Conservation (phyloP, 371 early-diverging fungal genomes). For the Enterocytospora artemiae region DNA sequence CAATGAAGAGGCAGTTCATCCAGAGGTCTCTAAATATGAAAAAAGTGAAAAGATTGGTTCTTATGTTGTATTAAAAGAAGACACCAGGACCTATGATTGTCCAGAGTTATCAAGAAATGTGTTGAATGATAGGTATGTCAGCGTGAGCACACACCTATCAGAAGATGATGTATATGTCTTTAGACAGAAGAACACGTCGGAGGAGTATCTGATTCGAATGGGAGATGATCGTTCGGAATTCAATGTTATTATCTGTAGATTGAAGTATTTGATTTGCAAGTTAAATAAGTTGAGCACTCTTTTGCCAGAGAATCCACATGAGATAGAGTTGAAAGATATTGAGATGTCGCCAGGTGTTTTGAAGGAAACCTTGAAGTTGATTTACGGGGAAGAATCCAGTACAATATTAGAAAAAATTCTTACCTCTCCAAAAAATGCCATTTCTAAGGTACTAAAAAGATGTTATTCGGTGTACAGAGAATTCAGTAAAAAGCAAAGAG, state of each 20-base stretch:
- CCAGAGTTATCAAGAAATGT: slow-evolving; percentile 78
- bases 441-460: slow-evolving; percentile 83
- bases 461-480: slow-evolving; percentile 91
- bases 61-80: slow-evolving; percentile 40
- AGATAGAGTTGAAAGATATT: slow-evolving; percentile 69
- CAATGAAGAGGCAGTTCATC: slow-evolving; percentile 60
- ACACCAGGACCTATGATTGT: slow-evolving; percentile 61
- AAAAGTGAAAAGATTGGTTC: slow-evolving; percentile 46
- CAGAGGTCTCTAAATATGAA: slow-evolving; percentile 4
- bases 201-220: slow-evolving; percentile 81
- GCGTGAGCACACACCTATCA: slow-evolving; percentile 80
- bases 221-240: slow-evolving; percentile 96
- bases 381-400: slow-evolving; percentile 45
- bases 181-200: slow-evolving; percentile 77
- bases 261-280: slow-evolving; percentile 71
- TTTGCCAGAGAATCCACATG: slow-evolving; percentile 45
- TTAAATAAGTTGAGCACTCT: slow-evolving; percentile 69
- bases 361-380: slow-evolving; percentile 66
- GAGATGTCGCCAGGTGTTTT: slow-evolving; percentile 50
- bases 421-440: slow-evolving; percentile 73
- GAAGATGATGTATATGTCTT: slow-evolving; percentile 83
- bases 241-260: slow-evolving; percentile 85
- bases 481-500: slow-evolving; percentile 71
- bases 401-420: slow-evolving; percentile 67
- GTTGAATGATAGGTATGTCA: slow-evolving; percentile 80